These are phyloP conservation scores for Gossypium anomalum DNA, from an alignment of 345 rosid genomes.

Conservation along the genomic window DNA sequence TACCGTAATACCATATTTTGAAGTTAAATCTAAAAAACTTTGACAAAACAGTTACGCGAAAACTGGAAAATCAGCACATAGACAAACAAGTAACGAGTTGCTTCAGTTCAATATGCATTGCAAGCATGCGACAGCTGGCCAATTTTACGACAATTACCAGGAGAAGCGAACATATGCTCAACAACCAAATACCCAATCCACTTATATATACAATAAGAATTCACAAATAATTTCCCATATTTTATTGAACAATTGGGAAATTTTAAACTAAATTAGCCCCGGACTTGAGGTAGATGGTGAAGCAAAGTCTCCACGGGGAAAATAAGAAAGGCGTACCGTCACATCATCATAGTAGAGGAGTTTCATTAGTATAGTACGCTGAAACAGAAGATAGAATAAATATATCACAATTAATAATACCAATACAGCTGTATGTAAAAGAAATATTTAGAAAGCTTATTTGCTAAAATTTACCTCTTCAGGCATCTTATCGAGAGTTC, in stretches of 20 bases:
- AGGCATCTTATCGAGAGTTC: conserved; percentile 93
- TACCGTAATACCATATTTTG: not conserved
- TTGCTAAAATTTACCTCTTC: conserved; percentile 56
- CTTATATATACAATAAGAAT: not conserved
- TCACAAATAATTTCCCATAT: conserved; percentile 2
- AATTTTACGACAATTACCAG: not conserved
- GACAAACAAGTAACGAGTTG: not conserved
- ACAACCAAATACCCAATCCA: not conserved
- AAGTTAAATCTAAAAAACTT: not conserved
- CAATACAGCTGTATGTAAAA: not conserved
- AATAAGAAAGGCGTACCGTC: conserved; percentile 56
- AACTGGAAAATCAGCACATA: conserved; percentile 10
- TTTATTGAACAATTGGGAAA: not conserved
- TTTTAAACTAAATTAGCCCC: not conserved
- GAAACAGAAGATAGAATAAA: conserved; percentile 28
- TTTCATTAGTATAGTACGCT: conserved; percentile 97
- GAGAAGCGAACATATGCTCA: not conserved
- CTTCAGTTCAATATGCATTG: conserved; percentile 2
- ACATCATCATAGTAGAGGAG: conserved; percentile 90
- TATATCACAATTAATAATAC: conserved; percentile 19
- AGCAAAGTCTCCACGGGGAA: conserved; percentile 7
- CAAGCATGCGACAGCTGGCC: not conserved
- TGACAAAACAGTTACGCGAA: not conserved
- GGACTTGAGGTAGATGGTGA: not conserved
- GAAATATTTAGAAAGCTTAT: not conserved